Evolutionary conservation across 192 early-diverging fungal species (phyloP), one percentile per base, ranked within the genome.

Genomic region (Cetraspora pellucida): DNA sequence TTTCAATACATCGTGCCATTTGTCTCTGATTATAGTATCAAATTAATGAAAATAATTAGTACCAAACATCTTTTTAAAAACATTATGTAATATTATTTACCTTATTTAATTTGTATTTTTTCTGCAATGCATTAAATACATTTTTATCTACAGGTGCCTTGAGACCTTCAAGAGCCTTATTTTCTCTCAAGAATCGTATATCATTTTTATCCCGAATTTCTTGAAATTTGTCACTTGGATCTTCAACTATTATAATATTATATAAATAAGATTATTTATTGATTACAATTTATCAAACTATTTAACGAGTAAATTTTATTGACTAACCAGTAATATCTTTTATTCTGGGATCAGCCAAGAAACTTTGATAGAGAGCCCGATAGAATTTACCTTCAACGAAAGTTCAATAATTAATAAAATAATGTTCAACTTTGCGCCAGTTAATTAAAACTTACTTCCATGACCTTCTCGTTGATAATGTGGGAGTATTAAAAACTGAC

Each of bases 401-500:
- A 23, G 30, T 37, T 37, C 37, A 37, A 37, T 37, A 37, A 37
- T 37, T 37, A 37, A 37, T 37, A 37, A 37, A 37, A 37, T 7
- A 37, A 37, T n/a, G n/a, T 37, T 37, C 37, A 37, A 37, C 37
- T 7, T 37, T 37, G 37, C 7, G 7, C 3, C 37, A 37, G 7
- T 37, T 37, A 6, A 37, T 37, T 37, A 7, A 37, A 28, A 69
- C 78, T 75, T 84, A 77, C 90, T 86, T 69, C 95, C 97, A 81
- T 96, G 95, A 28, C 95, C 94, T 68, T 88, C 82, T 63, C 86
- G 83, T 77, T 95, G 95, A 81, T 87, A 97, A 50, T 95, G 92
- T 30, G 97, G 97, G 73, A 98, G 79, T n/a, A 98, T 89, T 10
- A 98, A 75, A 77, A 97, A 95, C 88, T 98, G 97, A 80, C 95